Base-by-base conservation (phyloP, 2,329 filamentous ascomycete species). In the Thyridium curvatum region DNA sequence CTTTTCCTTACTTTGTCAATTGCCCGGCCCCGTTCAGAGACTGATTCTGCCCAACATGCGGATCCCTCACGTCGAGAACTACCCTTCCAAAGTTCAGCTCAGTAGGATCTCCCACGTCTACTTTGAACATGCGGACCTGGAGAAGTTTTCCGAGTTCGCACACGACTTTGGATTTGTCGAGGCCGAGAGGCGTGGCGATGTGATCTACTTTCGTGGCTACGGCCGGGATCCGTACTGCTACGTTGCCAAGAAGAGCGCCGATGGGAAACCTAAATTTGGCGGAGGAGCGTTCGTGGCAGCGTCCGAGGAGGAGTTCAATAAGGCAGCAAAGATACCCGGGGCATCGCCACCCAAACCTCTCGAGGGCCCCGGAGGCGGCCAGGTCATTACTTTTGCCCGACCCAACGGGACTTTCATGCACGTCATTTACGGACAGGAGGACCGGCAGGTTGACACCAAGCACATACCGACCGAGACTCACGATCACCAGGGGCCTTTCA, bases 191-290 rank as follows among this genome's bases (percentile, higher is more conserved):
- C 36, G 36, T 16, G 44, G 18, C 3, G 47, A 46, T 1, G 52
- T 60, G 30, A 56, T 68, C 30, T 74, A 65, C 56, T 72, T 63
- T 45, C 65, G 66, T 18, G 72, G 72, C 3, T 74, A 72, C 42
- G 69, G 72, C 10, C 53, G 51, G 2, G 70, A 76, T 41, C 66
- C 65, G 18, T 76, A 68, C 43, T 54, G 71, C 2, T 73, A 74
- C 45, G 66, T 69, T 37, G 67, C 64, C 9, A 34, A 31, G 13
- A 37, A 34, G 45, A 48, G 35, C 41, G 42, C 3, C 6, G 21
- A 26, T 26, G 21, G 21, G 21, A 41, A 50, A 28, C 42, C 41
- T 3, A 44, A 33, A 30, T 56, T 54, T 35, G 21, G 21, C 6
- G 21, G 52, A 18, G 40, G 26, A 4, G 45, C 46, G 3, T 58